Conservation (phyloP, 495 filamentous ascomycete species). For the Penicillium bialowiezense region DNA sequence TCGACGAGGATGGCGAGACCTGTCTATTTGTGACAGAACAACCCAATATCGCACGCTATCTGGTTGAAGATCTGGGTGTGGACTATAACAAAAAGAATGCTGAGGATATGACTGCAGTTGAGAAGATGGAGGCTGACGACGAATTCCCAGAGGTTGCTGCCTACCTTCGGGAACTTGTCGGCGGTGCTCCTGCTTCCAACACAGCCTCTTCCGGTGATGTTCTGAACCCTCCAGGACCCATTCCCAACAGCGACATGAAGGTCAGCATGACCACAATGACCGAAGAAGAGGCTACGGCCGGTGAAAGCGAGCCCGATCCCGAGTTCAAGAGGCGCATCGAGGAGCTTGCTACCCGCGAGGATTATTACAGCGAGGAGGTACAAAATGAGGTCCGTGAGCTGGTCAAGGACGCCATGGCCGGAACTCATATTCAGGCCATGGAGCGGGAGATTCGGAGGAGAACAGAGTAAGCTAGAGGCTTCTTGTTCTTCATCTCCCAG, state of each 20-base stretch:
- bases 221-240: slow-evolving; percentile 46
- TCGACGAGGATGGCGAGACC: slow-evolving; percentile 88
- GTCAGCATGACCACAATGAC: slow-evolving; percentile 66
- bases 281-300: slow-evolving; percentile 51
- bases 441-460: slow-evolving; percentile 63
- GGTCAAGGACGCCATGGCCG: slow-evolving; percentile 66
- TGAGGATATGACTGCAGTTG: slow-evolving; percentile 65
- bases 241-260: slow-evolving; percentile 60
- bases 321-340: slow-evolving; percentile 75
- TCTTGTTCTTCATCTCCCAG: not conserved
- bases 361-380: slow-evolving; percentile 68
- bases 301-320: slow-evolving; percentile 55
- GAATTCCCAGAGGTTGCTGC: slow-evolving; percentile 66
- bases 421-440: slow-evolving; percentile 43
- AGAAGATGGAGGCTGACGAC: slow-evolving; percentile 68
- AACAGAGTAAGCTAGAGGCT: slow-evolving; percentile 43
- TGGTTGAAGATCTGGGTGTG: slow-evolving; percentile 79
- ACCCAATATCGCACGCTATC: slow-evolving; percentile 66
- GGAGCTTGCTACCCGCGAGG: slow-evolving; percentile 66
- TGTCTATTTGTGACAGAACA: slow-evolving; percentile 83
- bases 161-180: slow-evolving; percentile 58
- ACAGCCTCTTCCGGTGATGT: slow-evolving; percentile 22
- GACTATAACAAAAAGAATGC: slow-evolving; percentile 59
- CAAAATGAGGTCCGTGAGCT: slow-evolving; percentile 67
- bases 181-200: slow-evolving; percentile 21